Base-by-base conservation (phyloP, 495 filamentous ascomycete genomes). In the Copromyces sp. region DNA sequence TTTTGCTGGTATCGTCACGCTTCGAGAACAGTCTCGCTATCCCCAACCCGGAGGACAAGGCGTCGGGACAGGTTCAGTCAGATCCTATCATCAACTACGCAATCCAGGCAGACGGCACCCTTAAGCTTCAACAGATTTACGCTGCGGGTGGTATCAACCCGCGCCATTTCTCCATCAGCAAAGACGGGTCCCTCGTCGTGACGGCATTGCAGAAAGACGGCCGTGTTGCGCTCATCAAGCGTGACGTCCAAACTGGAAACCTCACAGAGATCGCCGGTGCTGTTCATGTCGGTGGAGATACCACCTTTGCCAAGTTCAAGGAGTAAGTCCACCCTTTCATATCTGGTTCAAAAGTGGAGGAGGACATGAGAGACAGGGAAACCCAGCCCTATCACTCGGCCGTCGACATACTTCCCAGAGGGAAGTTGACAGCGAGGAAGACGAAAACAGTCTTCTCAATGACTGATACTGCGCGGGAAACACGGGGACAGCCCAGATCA, bases 151-250 rank as follows among this genome's bases (percentile, higher is more conserved):
- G 92, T 4, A 75, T 80, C 6, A 81, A 83, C 65, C 91, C 92
- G 7, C 81, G 91, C 47, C 89, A 91, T 39, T 89, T 93, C 78
- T 87, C 85, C 41, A 81, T 94, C 75, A 92, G 90, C 75, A 84
- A 84, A 72, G 85, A 84, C 7, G 91, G 91, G 2, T 85, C 84
- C 75, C 77, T 89, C 65, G 83, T 89, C 3, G 90, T 88, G 2
- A 85, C 90, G 68, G 89, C 87, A n/a, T 82, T 90, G 73, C 89
- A 92, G 80, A 81, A 76, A 4, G 87, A 86, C 70, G 82, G 84
- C 39, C 86, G 85, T 59, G 87, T 92, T 7, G 89, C 85, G 12
- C 78, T 93, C 77, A 84, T 92, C 69, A 76, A 83, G 77, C 81
- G 90, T 14, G 86, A 92, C 79, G 79, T 80, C 3, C 73, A 75